A percentile compares a stretch with the other conserved stretches of the same genome.
Evolutionary conservation across 2,329 filamentous ascomycete genomes (phyloP).

Genomic region (Beauveria sp.): DNA sequence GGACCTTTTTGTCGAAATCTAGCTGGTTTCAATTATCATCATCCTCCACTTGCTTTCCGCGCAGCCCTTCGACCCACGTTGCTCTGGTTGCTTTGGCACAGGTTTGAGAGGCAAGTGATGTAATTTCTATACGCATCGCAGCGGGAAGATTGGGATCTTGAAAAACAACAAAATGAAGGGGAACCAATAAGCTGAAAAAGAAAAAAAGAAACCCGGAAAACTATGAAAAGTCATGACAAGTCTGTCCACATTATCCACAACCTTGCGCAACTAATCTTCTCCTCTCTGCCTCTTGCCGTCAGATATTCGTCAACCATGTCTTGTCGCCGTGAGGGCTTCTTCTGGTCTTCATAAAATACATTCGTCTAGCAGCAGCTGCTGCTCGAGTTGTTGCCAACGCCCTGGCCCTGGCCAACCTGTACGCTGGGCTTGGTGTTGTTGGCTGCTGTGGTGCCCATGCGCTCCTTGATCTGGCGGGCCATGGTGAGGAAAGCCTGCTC

Average conservation of each 20-base stretch:
- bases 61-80: not conserved
- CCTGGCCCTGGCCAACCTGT: conserved; percentile 89
- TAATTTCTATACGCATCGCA: conserved; percentile 8
- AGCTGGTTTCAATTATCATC: not conserved
- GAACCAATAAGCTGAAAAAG: conserved; percentile 10
- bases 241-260: conserved; percentile 11
- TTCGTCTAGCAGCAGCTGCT: conserved; percentile 78
- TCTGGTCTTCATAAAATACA: not conserved
- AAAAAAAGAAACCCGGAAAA: conserved; percentile 6
- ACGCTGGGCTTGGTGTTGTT: conserved; percentile 99
- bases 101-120: conserved; percentile 1
- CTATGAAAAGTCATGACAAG: conserved; percentile 10
- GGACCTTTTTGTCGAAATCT: not conserved
- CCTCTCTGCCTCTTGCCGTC: not conserved
- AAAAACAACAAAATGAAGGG: conserved; percentile 4
- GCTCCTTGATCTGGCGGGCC: conserved; percentile 99
- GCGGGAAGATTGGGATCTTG: not conserved
- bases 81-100: not conserved
- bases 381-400: conserved; percentile 79
- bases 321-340: not conserved
- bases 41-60: not conserved
- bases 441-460: conserved; percentile 91
- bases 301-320: not conserved
- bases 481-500: conserved; percentile 99
- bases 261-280: conserved; percentile 1